Percentiles rank a stretch among this genome's conserved stretches.
Evolutionary conservation across 306 rosid genomes (phyloP).

Genomic region (Purshia tridentata): DNA sequence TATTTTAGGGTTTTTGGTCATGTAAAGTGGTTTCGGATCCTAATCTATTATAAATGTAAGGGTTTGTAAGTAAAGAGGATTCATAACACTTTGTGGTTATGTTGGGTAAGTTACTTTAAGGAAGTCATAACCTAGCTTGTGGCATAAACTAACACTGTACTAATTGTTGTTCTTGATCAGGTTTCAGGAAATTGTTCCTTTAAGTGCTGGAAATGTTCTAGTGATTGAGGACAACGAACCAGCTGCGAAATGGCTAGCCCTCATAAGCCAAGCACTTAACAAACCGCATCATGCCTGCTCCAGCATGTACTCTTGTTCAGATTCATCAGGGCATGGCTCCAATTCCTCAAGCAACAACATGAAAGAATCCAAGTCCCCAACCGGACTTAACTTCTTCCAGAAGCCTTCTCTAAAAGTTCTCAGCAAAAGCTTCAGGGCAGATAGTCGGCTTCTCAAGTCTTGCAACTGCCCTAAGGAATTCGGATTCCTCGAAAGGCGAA

Average conservation of each 20-base stretch:
- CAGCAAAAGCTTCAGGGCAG: conserved; percentile 56
- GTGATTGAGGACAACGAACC: conserved; percentile 96
- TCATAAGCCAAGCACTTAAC: conserved; percentile 76
- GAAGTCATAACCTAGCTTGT: too few species aligned
- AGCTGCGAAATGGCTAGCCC: conserved; percentile 78
- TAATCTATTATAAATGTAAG: too few species aligned
- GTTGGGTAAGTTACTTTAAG: too few species aligned
- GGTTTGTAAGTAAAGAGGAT: too few species aligned
- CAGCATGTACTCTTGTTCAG: conserved; percentile 13
- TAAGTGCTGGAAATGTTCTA: conserved; percentile 83
- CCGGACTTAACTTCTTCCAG: conserved; percentile 58
- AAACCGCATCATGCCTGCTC: conserved; percentile 39
- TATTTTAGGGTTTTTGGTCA: too few species aligned
- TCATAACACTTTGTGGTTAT: too few species aligned
- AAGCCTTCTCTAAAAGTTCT: conserved; percentile 74
- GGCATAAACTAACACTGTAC: background rate
- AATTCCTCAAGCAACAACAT: conserved; percentile 22
- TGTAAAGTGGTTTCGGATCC: too few species aligned
- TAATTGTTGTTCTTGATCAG: conserved; percentile 27
- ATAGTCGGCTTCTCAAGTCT: conserved; percentile 59
- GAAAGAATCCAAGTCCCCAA: conserved; percentile 44
- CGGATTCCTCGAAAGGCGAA: conserved; percentile 44
- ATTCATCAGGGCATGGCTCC: conserved; percentile 36
- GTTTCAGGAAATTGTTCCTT: conserved; percentile 94
- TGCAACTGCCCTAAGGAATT: conserved; percentile 76